A percentile compares a stretch with the other conserved stretches of the same genome.
These are phyloP conservation scores for Gilbertella persicaria DNA, from an alignment of 371 early-diverging fungal genomes.

Conservation along the genomic window DNA sequence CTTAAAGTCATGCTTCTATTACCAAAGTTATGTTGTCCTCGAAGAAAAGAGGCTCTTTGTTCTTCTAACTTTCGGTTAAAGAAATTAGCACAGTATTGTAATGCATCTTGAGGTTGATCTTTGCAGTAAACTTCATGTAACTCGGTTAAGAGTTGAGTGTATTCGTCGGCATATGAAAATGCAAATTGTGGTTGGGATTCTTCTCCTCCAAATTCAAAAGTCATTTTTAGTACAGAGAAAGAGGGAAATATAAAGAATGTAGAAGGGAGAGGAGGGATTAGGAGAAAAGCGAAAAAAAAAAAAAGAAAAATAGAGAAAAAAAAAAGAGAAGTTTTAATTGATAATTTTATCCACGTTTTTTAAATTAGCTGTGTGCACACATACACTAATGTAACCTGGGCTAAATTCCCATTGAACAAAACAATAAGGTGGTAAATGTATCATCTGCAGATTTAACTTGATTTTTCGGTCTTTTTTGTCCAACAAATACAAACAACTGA, in stretches of 20 bases:
- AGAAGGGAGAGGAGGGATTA: background rate
- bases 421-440: conserved; percentile 54
- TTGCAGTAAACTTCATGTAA: conserved; percentile 24
- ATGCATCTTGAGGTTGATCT: conserved; percentile 68
- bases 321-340: background rate
- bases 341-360: conserved; percentile 4
- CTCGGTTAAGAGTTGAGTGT: conserved; percentile 32
- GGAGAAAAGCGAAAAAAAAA: background rate
- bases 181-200: conserved; percentile 2
- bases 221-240: conserved; percentile 11
- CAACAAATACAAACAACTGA: conserved; percentile 50
- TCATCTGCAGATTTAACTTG: conserved; percentile 56
- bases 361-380: conserved; percentile 1
- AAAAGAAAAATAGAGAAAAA: background rate
- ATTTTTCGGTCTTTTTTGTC: conserved; percentile 31
- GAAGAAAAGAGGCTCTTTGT: conserved; percentile 46
- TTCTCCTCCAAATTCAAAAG: conserved; percentile 7
- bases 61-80: conserved; percentile 72
- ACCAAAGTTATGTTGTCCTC: conserved; percentile 14
- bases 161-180: conserved; percentile 29
- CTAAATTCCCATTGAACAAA: conserved; percentile 47
- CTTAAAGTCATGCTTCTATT: background rate
- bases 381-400: background rate
- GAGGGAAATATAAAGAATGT: background rate
- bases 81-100: conserved; percentile 86